These are phyloP conservation scores for Scytalidium lignicola DNA, from an alignment of 2,329 filamentous ascomycete species.

Conservation along the genomic window DNA sequence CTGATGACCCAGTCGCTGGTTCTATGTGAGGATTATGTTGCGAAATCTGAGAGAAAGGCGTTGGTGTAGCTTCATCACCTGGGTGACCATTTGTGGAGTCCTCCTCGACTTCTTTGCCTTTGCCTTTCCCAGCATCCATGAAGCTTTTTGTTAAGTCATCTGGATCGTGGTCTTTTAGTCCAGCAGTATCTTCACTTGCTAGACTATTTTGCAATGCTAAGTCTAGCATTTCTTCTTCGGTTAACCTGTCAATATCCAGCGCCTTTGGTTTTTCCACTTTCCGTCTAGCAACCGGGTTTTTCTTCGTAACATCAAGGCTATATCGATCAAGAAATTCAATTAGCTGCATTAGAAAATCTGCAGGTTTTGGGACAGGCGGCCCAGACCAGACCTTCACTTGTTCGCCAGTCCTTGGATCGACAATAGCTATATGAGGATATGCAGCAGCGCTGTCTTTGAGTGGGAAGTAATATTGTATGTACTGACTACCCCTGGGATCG, in stretches of 20 bases:
- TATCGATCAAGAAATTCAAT: slow-evolving; percentile 97
- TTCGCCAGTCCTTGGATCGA: slow-evolving; percentile 93
- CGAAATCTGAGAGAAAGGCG: slow-evolving; percentile 66
- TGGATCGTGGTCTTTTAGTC: slow-evolving; percentile 66
- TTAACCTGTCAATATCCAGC: slow-evolving; percentile 80
- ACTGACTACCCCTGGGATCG: slow-evolving; percentile 71
- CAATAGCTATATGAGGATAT: slow-evolving; percentile 92
- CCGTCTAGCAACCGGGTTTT: slow-evolving; percentile 83
- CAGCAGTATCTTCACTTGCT: slow-evolving; percentile 43
- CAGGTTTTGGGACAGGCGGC: slow-evolving; percentile 65
- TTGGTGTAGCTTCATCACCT: slow-evolving; percentile 23
- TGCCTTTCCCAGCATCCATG: slow-evolving; percentile 47
- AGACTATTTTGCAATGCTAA: slow-evolving; percentile 89
- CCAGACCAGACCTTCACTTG: slow-evolving; percentile 97
- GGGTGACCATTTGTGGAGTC: slow-evolving; percentile 28
- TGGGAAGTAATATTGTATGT: slow-evolving; percentile 84
- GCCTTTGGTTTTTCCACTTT: slow-evolving; percentile 65
- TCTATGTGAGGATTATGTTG: slow-evolving; percentile 70
- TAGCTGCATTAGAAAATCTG: slow-evolving; percentile 85
- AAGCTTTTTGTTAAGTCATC: slow-evolving; percentile 76
- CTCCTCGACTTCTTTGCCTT: slow-evolving; percentile 41
- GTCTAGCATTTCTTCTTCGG: slow-evolving; percentile 95
- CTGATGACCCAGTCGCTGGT: slow-evolving; percentile 65
- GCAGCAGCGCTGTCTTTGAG: slow-evolving; percentile 77
- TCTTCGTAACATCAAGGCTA: slow-evolving; percentile 79